Evolutionary conservation across 257 asterid species (phyloP), one percentile per base, ranked within the genome.

Genomic region (Salvia rosmarinus): DNA sequence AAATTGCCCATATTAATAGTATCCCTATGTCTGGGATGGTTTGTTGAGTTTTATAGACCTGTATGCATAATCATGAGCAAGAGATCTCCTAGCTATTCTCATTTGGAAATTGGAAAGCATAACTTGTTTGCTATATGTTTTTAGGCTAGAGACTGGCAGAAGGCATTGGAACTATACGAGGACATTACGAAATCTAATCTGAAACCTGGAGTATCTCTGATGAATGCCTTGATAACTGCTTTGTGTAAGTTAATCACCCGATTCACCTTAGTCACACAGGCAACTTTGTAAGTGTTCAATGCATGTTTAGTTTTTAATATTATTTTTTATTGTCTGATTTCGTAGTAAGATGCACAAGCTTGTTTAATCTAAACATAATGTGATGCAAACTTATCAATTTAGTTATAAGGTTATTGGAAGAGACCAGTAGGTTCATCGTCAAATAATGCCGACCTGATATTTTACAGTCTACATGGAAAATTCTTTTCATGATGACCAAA

Each of bases 171-270:
- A 71, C 85, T 91, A 70, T 91, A 91, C 68, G 95, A 83, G 79
- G 82, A 82, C 75, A 71, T 85, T 76, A 84, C 86, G 84, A 72
- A 72, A 71, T 79, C 86, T 85, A 88, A 87, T 77, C 71, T 94
- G 81, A 86, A 82, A 85, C 93, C 95, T 32, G 82, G 91, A 68
- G 96, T 94, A 67, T 73, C 99, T 20, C 82, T 89, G 92, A 88
- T 94, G 97, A 94, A 94, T 81, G 99, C 99, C 58, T 81, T 94
- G 83, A 67, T 91, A 80, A 94, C 96, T 84, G 89, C 90, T 66
- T 86, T 94, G 83, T 94, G 99, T 94, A 91, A 80, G 99, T 81
- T 71, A 20, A 40, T 58, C 72, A 14, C 43, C 64, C 67, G n/a
- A 57, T 51, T 56, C n/a, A n/a, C n/a, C n/a, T n/a, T n/a, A n/a